Percentiles rank a stretch among this genome's conserved stretches.
Evolutionary conservation across 805 yeast genomes (phyloP).

Genomic region (Ogataea philodendri): DNA sequence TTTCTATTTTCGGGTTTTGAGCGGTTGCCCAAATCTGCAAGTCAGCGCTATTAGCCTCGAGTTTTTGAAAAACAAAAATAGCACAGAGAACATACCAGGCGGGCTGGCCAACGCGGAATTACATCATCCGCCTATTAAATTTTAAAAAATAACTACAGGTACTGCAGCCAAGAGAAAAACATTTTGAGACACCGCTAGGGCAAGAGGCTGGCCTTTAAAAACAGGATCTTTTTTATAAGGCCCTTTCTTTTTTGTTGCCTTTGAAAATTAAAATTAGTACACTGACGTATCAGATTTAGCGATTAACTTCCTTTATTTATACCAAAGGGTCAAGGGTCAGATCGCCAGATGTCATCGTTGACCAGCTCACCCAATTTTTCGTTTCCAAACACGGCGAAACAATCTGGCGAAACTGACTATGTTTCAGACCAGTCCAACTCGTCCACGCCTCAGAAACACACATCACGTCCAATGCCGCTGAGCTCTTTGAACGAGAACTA

Average conservation of each 20-base stretch:
- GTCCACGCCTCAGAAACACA: constrained; percentile 1
- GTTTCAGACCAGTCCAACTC: constrained; percentile 2
- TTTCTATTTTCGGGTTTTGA: constrained; percentile 3
- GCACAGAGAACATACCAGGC: constrained; percentile 3
- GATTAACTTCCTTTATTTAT: not conserved
- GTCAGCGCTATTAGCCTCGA: no score
- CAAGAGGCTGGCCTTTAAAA: constrained; percentile 3
- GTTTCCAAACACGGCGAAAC: constrained; percentile 9
- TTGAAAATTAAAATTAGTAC: constrained; percentile 2
- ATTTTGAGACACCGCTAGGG: not conserved
- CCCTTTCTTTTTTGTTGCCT: constrained; percentile 10
- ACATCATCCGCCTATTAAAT: constrained; percentile 9
- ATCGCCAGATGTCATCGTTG: constrained; percentile 16
- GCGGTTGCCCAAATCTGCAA: no score
- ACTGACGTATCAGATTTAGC: constrained; percentile 5
- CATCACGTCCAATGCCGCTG: not conserved
- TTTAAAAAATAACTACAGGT: no score
- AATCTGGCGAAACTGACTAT: constrained; percentile 4
- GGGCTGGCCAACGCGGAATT: constrained; percentile 4
- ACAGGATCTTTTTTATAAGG: constrained; percentile 6
- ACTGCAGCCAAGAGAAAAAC: no score
- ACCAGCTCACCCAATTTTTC: constrained; percentile 16
- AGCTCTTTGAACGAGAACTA: constrained; percentile 4
- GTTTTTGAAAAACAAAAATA: no score
- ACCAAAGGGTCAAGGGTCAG: constrained; percentile 3